These are phyloP conservation scores for Solanum sejunctum DNA, from an alignment of 257 asterid genomes.

Conservation along the genomic window DNA sequence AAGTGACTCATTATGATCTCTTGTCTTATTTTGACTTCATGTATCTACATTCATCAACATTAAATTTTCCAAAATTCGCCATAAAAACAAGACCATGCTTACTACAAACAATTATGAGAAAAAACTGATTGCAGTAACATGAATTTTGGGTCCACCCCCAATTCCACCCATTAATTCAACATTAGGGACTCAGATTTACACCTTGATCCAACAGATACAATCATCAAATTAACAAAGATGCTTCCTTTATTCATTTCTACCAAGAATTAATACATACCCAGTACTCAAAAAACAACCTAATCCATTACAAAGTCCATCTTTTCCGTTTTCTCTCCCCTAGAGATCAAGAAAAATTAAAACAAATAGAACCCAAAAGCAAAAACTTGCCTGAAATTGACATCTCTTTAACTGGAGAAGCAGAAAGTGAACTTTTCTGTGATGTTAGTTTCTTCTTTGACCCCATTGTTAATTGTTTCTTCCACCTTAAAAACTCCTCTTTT, in stretches of 20 bases:
- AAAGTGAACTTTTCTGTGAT: neutral
- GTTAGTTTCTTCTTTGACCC: slow-evolving; percentile 11
- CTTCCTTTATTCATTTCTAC: neutral
- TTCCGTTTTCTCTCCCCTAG: neutral
- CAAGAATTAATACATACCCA: neutral
- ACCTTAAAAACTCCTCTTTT: neutral
- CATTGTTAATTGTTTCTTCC: neutral
- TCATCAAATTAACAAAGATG: neutral
- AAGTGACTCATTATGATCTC: neutral
- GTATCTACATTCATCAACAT: neutral
- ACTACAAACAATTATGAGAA: neutral
- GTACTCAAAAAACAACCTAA: neutral
- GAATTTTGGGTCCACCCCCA: neutral
- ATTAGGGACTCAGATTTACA: neutral
- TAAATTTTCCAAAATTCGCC: neutral
- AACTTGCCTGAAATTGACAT: slow-evolving; percentile 3
- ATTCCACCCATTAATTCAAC: neutral
- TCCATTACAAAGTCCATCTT: neutral
- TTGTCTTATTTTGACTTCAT: neutral
- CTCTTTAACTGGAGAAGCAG: slow-evolving; percentile 9
- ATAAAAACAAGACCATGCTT: neutral
- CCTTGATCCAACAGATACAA: neutral
- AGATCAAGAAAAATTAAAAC: neutral
- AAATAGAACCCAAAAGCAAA: neutral
- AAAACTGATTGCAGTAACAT: neutral